Conservation (phyloP, 306 rosid genomes). For the Gastrolobium bilobum region DNA sequence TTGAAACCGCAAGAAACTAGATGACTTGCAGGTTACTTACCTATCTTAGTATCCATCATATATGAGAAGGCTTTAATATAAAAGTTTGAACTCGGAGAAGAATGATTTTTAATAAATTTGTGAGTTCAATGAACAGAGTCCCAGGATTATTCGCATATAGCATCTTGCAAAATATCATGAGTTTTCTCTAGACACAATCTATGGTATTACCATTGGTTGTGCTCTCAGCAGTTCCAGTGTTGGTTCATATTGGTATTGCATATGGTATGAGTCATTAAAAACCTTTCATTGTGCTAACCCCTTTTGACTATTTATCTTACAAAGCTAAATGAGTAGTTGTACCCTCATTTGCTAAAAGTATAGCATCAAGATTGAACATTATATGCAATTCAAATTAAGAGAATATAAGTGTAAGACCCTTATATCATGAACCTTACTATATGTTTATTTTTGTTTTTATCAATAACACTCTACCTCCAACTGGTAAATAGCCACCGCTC, state of each 20-base stretch:
- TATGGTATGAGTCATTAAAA: slow-evolving; percentile 65
- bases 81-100: no score
- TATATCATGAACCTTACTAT: no score
- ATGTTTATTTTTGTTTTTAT: no score
- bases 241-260: slow-evolving; percentile 60
- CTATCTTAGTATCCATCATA: neutral
- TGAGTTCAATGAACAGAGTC: neutral
- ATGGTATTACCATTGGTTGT: slow-evolving; percentile 63
- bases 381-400: neutral
- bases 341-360: no score
- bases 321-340: neutral
- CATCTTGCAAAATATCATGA: slow-evolving; percentile 71
- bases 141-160: slow-evolving; percentile 80
- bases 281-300: neutral
- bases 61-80: neutral
- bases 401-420: no score
- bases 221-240: slow-evolving; percentile 61
- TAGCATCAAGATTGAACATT: neutral
- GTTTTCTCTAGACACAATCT: slow-evolving; percentile 85
- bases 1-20: neutral
- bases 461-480: no score
- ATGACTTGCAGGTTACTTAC: neutral
- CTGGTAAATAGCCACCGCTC: no score
- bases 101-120: neutral
- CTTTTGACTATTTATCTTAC: neutral